These are phyloP conservation scores for Puccinia novopanici DNA, from an alignment of 1,284 basidiomycete genomes.

Conservation along the genomic window DNA sequence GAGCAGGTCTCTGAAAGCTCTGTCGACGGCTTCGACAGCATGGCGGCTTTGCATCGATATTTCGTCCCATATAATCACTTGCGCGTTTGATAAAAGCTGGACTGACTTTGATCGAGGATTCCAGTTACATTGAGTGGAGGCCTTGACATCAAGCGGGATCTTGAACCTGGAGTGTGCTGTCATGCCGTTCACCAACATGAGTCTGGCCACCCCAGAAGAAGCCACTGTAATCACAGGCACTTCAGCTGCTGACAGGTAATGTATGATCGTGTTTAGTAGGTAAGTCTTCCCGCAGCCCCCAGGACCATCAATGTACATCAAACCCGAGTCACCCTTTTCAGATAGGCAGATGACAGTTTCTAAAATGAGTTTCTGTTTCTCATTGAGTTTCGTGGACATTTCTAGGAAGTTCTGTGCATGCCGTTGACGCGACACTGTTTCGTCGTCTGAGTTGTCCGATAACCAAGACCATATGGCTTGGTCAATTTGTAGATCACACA, in stretches of 20 bases:
- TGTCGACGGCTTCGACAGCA: not conserved
- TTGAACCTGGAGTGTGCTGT: slow-evolving; percentile 63
- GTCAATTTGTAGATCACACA: no score
- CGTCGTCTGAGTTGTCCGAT: no score
- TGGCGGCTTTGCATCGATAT: not conserved
- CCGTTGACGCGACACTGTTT: no score
- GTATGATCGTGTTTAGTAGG: not conserved
- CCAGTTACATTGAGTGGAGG: not conserved
- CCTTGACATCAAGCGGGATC: slow-evolving; percentile 58
- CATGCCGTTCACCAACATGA: slow-evolving; percentile 61
- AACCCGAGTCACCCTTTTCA: no score
- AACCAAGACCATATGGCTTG: no score
- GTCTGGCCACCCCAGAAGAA: slow-evolving; percentile 62
- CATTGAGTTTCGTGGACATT: no score
- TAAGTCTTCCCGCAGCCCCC: not conserved
- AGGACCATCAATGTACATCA: not conserved
- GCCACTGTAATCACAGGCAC: not conserved
- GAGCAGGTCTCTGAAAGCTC: not conserved
- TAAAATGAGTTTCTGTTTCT: no score
- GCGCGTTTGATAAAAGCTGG: no score
- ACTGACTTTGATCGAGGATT: no score
- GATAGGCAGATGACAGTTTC: no score
- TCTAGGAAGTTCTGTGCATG: no score
- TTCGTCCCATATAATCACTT: not conserved
- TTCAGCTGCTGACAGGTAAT: not conserved